phyloP scores from a whole-genome alignment of 371 early-diverging fungal species.

The Actinomortierella wolfii region DNA sequence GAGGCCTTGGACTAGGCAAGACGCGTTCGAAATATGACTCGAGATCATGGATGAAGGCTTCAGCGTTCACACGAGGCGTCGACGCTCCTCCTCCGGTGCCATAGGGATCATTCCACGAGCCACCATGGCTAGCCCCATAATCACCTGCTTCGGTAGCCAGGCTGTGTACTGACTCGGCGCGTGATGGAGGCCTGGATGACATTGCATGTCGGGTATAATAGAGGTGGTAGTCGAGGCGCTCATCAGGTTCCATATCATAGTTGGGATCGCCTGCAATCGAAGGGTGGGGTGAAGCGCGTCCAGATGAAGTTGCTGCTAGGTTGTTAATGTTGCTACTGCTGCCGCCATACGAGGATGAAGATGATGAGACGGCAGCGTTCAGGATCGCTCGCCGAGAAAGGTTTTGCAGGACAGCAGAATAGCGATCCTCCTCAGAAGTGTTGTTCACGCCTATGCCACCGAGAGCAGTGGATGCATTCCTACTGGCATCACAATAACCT shows the following conservation, averaged over 20 bases:
- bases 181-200: constrained; percentile 35
- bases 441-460: constrained; percentile 31
- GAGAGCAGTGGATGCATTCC: constrained; percentile 31
- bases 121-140: constrained; percentile 16
- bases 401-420: constrained; percentile 52
- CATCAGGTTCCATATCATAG: constrained; percentile 44
- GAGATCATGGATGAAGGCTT: constrained; percentile 39
- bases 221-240: constrained; percentile 43
- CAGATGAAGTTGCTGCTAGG: too few relatives aligned
- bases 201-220: constrained; percentile 47
- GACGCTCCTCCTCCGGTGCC: constrained; percentile 18
- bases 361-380: constrained; percentile 33
- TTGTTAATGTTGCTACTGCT: not conserved
- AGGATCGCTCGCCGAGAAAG: constrained; percentile 56
- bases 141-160: constrained; percentile 43
- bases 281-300: too few relatives aligned
- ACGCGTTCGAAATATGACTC: constrained; percentile 41
- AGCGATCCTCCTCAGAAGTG: constrained; percentile 46
- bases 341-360: constrained; percentile 10
- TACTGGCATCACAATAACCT: constrained; percentile 33
- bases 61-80: constrained; percentile 34
- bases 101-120: constrained; percentile 19
- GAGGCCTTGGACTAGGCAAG: constrained; percentile 8
- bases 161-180: constrained; percentile 27
- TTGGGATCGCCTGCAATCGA: constrained; percentile 11